phyloP scores from a whole-genome alignment of 1,139 yeast species.

The Geotrichum europaeum region DNA sequence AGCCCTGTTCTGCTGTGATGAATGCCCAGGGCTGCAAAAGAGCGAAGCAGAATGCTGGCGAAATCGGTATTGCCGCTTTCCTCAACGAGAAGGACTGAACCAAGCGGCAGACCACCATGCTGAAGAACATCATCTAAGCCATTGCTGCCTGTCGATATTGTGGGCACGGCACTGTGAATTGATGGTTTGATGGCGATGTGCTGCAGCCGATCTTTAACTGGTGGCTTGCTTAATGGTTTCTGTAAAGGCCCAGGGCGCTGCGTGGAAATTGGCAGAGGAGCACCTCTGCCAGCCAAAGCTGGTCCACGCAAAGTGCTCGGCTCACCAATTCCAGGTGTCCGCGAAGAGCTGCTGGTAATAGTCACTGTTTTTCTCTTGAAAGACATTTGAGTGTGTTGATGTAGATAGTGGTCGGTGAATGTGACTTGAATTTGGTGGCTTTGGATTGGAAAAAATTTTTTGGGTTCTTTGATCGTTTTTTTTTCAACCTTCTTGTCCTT shows the following conservation, averaged over 20 bases:
- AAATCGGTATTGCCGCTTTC: conserved; percentile 91
- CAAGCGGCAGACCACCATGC: conserved; percentile 84
- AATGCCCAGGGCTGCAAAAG: conserved; percentile 76
- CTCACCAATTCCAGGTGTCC: conserved; percentile 4
- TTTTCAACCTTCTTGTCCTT: not conserved
- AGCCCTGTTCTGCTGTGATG: conserved; percentile 48
- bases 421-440: not conserved
- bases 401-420: not conserved
- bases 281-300: not conserved
- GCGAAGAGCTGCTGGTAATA: conserved; percentile 19
- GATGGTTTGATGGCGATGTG: conserved; percentile 74
- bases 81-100: conserved; percentile 62
- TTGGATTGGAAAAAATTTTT: not conserved
- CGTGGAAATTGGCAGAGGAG: not conserved
- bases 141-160: conserved; percentile 69
- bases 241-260: not conserved
- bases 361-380: conserved; percentile 24
- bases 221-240: not conserved
- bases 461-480: not conserved
- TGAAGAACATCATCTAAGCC: conserved; percentile 70
- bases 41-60: conserved; percentile 61
- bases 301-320: conserved; percentile 2
- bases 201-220: conserved; percentile 6
- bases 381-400: conserved; percentile 21
- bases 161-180: conserved; percentile 57